A percentile compares a stretch with the other conserved stretches of the same genome.
Conservation (phyloP, 1,284 basidiomycete species). For the Cryptococcus maquisensis region DNA sequence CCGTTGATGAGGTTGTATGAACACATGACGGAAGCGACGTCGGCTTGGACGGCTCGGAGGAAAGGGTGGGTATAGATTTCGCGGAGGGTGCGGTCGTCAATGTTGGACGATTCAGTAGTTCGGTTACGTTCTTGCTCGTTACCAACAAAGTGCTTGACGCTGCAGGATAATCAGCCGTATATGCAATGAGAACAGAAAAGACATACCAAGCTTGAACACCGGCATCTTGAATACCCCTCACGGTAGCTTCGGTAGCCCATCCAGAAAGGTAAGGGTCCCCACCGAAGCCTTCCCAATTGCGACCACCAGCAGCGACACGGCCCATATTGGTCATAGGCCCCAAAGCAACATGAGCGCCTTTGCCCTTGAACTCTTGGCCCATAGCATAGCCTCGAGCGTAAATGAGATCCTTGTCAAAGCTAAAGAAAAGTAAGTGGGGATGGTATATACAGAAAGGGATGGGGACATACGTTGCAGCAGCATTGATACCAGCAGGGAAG, state of each 20-base stretch:
- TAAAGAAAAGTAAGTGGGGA: constrained; percentile 15
- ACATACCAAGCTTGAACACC: constrained; percentile 59
- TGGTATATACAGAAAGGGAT: too few relatives aligned
- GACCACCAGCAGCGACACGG: constrained; percentile 60
- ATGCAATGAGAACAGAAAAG: background rate
- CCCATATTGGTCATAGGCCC: constrained; percentile 54
- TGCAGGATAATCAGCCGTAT: background rate
- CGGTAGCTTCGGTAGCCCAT: constrained; percentile 66
- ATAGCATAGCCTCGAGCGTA: constrained; percentile 68
- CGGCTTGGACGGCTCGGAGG: constrained; percentile 65
- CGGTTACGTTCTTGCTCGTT: constrained; percentile 47
- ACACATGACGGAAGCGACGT: constrained; percentile 71
- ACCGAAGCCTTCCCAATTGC: constrained; percentile 84
- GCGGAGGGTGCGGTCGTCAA: constrained; percentile 67
- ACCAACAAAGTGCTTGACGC: constrained; percentile 64
- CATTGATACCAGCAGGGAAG: constrained; percentile 72
- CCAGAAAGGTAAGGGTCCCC: constrained; percentile 62
- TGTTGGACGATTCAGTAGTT: constrained; percentile 58
- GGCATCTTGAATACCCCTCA: constrained; percentile 65
- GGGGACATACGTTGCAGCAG: constrained; percentile 57
- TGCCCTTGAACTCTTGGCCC: constrained; percentile 71
- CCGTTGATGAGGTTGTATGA: constrained; percentile 61
- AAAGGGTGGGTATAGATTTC: constrained; percentile 54
- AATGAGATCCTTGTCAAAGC: constrained; percentile 66
- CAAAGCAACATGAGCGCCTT: constrained; percentile 70